Percentiles rank a stretch among this genome's conserved stretches.
phyloP scores from a whole-genome alignment of 495 filamentous ascomycete genomes.

The Daldinia vernicosa region DNA sequence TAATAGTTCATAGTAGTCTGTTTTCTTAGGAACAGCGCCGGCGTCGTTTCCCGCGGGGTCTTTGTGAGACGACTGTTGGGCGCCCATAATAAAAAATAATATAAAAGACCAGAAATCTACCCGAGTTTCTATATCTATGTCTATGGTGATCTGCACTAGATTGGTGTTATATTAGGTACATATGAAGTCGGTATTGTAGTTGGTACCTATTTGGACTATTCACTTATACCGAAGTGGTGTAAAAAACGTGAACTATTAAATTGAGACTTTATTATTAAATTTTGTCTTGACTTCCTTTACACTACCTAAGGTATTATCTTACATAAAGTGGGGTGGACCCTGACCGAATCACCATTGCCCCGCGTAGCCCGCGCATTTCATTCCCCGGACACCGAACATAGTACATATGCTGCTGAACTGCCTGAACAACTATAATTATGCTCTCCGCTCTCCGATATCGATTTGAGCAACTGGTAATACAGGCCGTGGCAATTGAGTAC shows the following conservation, averaged over 20 bases:
- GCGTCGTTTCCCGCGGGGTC: constrained; percentile 42
- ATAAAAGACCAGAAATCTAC: constrained; percentile 8
- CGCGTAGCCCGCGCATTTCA: background rate
- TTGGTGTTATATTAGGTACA: background rate
- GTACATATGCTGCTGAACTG: too few relatives aligned
- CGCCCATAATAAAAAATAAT: constrained; percentile 79
- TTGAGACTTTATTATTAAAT: background rate
- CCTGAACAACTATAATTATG: too few relatives aligned
- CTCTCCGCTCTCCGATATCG: too few relatives aligned
- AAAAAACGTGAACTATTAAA: background rate
- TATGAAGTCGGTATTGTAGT: background rate
- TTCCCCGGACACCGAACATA: background rate
- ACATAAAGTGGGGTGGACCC: background rate
- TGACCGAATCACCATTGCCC: background rate
- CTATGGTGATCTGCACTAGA: background rate
- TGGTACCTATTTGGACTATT: background rate
- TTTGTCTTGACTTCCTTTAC: background rate
- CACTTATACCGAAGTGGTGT: background rate
- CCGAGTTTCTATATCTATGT: background rate
- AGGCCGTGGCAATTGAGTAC: too few relatives aligned
- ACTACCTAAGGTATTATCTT: background rate
- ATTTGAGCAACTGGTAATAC: too few relatives aligned
- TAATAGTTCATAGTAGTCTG: constrained; percentile 92
- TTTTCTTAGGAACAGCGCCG: constrained; percentile 57
- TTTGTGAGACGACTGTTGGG: constrained; percentile 72